Evolutionary conservation across 2,329 filamentous ascomycete species (phyloP), one percentile per base, ranked within the genome.

Genomic region (Fusarium brevicatenulatum): DNA sequence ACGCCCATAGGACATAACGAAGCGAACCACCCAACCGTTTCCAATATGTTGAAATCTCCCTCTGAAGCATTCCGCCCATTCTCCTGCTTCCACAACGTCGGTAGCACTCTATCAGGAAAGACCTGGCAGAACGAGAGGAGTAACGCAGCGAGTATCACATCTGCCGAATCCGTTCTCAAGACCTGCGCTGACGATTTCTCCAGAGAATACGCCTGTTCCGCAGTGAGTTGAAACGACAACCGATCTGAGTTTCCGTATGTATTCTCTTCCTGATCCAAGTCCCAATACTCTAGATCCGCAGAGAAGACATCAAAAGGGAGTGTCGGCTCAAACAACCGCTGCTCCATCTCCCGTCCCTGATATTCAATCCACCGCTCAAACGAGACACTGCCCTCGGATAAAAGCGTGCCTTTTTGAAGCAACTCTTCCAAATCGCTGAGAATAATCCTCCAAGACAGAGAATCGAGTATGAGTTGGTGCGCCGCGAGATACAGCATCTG

Each of bases 11-110:
- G 89, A 54, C 85, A 88, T 18, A 91, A 80, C 0, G 87, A 85
- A 5, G 88, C 89, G 70, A 91, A 90, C 88, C 88, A 90, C 4
- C 89, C 89, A 0, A 91, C 87, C 0, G 88, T 90, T 57, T 88
- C 82, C 9, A 85, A 85, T 2, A 90, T 83, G 77, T 90, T 86
- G 18, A 87, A 80, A 21, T 85, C 84, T 1, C 79, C 77, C 32
- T 84, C 84, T 68, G 83, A 83, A 5, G 81, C 77, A n/a, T 84
- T 80, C 21, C 87, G 81, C 21, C 87, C 87, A 42, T 85, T 83
- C 66, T 88, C 86, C 68, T 87, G 85, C 60, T 86, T 87, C 87
- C 87, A 91, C 1, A 91, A 74, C 3, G 85, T 85, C 0, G 89
- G 89, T 0, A 82, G 78, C 1, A 74, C 68, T 23, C 89, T 83